These are phyloP conservation scores for Cutaneotrichosporon sp. DNA, from an alignment of 1,284 basidiomycete genomes.

Conservation along the genomic window DNA sequence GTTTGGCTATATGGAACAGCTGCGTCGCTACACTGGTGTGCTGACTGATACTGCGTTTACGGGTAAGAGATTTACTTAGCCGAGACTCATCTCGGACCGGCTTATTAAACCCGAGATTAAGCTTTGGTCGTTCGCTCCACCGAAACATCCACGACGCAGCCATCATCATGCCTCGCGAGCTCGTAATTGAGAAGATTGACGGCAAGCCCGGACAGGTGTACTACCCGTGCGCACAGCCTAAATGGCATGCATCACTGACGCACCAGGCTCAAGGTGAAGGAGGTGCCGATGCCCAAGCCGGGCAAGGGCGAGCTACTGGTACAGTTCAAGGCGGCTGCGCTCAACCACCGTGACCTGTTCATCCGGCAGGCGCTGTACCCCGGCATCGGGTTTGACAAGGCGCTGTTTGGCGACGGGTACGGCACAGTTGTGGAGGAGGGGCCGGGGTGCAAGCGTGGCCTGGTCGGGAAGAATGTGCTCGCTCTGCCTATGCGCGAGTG, in stretches of 20 bases:
- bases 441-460: background rate
- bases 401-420: conserved; percentile 13
- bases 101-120: no score
- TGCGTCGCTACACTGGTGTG: no score
- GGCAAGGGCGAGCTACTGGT: conserved; percentile 7
- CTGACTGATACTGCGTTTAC: no score
- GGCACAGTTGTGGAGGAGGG: conserved; percentile 12
- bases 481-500: conserved; percentile 14
- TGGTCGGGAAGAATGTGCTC: conserved; percentile 4
- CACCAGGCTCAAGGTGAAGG: conserved; percentile 12
- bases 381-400: conserved; percentile 10
- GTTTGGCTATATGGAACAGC: no score
- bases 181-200: conserved; percentile 13
- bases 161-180: conserved; percentile 9
- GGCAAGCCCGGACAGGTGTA: conserved; percentile 20
- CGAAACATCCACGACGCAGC: background rate
- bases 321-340: conserved; percentile 14
- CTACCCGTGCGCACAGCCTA: conserved; percentile 11
- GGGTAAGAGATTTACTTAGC: no score
- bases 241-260: background rate
- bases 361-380: conserved; percentile 19
- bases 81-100: no score
- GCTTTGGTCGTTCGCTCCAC: background rate
- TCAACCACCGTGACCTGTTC: conserved; percentile 23
- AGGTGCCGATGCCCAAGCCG: conserved; percentile 13